Evolutionary conservation across 2,329 filamentous ascomycete species (phyloP), one percentile per base, ranked within the genome.

Genomic region (Zasmidium citrigriseum): DNA sequence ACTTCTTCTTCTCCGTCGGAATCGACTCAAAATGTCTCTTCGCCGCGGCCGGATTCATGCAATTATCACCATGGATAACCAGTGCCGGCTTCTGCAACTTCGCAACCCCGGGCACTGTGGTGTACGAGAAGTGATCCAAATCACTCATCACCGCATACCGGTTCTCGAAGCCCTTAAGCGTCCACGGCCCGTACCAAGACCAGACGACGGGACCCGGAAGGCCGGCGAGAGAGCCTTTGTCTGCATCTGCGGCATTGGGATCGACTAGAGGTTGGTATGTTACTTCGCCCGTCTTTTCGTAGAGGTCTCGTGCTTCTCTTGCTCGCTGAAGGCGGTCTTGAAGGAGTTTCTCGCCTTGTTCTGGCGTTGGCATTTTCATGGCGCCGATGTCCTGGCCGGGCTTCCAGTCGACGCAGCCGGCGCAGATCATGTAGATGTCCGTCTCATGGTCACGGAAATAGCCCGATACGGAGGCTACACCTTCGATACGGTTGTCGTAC

Each of bases 361-460:
- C 38, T 20, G 52, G 52, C n/a, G 52, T 54, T 11, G 52, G 52
- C 52, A 54, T 54, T 22, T 46, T 47, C 52, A 54, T 46, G 7
- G 34, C 38, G 23, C 24, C 52, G 21, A 54, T 54, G 22, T 54
- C 52, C 16, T 46, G 38, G 18, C 52, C 52, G 11, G 52, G 52
- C 41, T 23, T 24, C 52, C 52, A 54, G 21, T 34, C 24, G 24
- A 54, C 52, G 52, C 52, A 54, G 22, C 52, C 52, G 5, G 52
- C 52, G 44, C 52, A 54, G 52, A 54, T 54, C 52, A 54, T 54
- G 25, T 54, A 54, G 44, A 54, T 45, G 18, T 54, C 52, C 4
- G 52, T 54, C 29, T 54, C 52, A 29, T 54, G 52, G 47, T 54
- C 52, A 22, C 52, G 52, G 44, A 46, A 54, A 20, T 54, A 47